Evolutionary conservation across 208 protist genomes (phyloP).

Genomic region (Wallacemonas rigidus): DNA sequence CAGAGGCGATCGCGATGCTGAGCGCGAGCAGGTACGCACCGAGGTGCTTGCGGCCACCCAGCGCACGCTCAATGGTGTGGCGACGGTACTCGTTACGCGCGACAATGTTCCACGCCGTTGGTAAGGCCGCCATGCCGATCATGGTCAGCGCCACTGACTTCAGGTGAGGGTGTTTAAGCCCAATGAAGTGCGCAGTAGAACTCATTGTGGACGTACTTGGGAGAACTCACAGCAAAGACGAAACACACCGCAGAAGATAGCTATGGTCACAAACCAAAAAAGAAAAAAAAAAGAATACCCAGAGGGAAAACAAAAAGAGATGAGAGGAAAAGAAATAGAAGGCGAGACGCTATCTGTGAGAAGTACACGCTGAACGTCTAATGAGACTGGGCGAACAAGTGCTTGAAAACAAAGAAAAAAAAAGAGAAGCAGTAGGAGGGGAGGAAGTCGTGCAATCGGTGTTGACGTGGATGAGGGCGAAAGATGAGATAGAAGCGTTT

Average conservation of each 20-base stretch:
- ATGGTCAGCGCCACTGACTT: conserved; percentile 44
- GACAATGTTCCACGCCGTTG: conserved; percentile 90
- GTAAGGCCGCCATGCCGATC: conserved; percentile 62
- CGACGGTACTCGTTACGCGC: conserved; percentile 88
- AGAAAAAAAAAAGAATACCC: background rate
- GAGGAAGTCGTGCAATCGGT: too few relatives aligned
- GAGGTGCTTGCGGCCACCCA: conserved; percentile 32
- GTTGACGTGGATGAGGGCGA: too few relatives aligned
- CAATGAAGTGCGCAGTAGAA: conserved; percentile 8
- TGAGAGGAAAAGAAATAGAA: background rate
- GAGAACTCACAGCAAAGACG: background rate
- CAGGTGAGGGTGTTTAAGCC: conserved; percentile 26
- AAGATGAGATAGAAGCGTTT: too few relatives aligned
- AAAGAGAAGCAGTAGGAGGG: too few relatives aligned
- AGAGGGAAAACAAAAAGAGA: too few relatives aligned
- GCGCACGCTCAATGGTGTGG: conserved; percentile 67
- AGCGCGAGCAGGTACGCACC: conserved; percentile 89
- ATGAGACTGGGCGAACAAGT: background rate
- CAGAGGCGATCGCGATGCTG: conserved; percentile 76
- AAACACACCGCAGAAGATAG: conserved; percentile 1
- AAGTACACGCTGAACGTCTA: background rate
- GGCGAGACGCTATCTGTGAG: background rate
- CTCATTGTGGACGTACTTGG: background rate
- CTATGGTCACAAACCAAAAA: background rate
- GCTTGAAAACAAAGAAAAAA: background rate